phyloP scores from a whole-genome alignment of 2,329 filamentous ascomycete species.

The Aspergillus glaucus region DNA sequence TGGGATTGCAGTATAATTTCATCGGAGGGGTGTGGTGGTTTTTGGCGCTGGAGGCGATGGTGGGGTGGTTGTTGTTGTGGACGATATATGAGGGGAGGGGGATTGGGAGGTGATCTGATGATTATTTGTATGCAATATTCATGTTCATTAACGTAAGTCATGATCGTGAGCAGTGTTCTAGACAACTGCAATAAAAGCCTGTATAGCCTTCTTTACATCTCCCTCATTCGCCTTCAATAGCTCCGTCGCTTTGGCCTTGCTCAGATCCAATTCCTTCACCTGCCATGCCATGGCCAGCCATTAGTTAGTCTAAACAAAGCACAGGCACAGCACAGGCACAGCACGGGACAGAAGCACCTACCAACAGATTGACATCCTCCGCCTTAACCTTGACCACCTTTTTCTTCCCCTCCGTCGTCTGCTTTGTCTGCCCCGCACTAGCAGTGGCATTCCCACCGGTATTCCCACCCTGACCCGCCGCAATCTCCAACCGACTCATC shows the following conservation, averaged over 20 bases:
- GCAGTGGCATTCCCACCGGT: neutral
- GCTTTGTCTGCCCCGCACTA: constrained; percentile 14
- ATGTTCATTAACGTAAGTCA: neutral
- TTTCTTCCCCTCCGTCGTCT: constrained; percentile 20
- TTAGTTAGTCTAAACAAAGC: neutral
- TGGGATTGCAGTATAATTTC: constrained; percentile 48
- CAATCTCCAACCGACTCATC: constrained; percentile 44
- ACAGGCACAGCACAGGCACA: neutral
- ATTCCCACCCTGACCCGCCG: constrained; percentile 17
- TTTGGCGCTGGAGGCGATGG: constrained; percentile 47
- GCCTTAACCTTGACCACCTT: constrained; percentile 39
- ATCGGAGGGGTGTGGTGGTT: constrained; percentile 55
- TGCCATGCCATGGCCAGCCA: constrained; percentile 9
- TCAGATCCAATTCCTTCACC: constrained; percentile 43
- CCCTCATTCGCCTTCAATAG: constrained; percentile 42
- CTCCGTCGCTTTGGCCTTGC: constrained; percentile 42
- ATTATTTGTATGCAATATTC: no score
- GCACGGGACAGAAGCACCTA: constrained; percentile 23
- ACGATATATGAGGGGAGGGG: constrained; percentile 60
- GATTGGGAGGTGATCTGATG: constrained; percentile 43
- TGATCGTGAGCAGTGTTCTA: neutral
- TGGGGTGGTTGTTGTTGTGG: constrained; percentile 55
- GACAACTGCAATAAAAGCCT: constrained; percentile 33
- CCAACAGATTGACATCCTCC: constrained; percentile 43
- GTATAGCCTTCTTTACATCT: constrained; percentile 36